These are phyloP conservation scores for Nepenthes alata DNA, from an alignment of 179 eudicot genomes.

Conservation along the genomic window DNA sequence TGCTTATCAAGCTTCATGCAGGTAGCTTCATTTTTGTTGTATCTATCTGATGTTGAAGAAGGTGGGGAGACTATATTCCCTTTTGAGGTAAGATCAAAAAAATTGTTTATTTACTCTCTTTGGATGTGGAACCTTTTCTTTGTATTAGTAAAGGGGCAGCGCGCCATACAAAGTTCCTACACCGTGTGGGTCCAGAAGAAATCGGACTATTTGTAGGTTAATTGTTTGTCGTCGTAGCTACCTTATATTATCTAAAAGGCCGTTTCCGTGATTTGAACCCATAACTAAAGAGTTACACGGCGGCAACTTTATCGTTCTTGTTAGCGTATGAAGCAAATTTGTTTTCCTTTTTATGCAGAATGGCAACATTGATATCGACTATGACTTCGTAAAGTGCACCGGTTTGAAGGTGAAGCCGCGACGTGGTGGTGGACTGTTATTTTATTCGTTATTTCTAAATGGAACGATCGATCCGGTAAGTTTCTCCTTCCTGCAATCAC, in stretches of 20 bases:
- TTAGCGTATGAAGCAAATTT: not conserved
- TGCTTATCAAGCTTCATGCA: slow-evolving; percentile 17
- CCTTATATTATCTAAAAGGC: too few species aligned
- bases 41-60: slow-evolving; percentile 83
- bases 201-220: too few species aligned
- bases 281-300: too few species aligned
- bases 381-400: slow-evolving; percentile 57
- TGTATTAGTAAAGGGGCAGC: too few species aligned
- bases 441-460: slow-evolving; percentile 66
- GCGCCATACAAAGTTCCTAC: too few species aligned
- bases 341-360: slow-evolving; percentile 32
- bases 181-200: too few species aligned
- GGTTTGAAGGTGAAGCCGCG: slow-evolving; percentile 82
- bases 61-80: slow-evolving; percentile 98
- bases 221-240: too few species aligned
- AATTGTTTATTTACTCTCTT: not conserved
- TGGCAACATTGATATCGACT: slow-evolving; percentile 40
- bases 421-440: slow-evolving; percentile 73
- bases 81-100: slow-evolving; percentile 43
- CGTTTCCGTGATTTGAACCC: too few species aligned
- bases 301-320: not conserved
- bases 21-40: slow-evolving; percentile 83
- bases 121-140: not conserved
- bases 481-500: not conserved
- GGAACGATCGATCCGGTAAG: slow-evolving; percentile 83